Evolutionary conservation across 169 alveolate species (phyloP).

Genomic region (Cryptosporidium ryanae): DNA sequence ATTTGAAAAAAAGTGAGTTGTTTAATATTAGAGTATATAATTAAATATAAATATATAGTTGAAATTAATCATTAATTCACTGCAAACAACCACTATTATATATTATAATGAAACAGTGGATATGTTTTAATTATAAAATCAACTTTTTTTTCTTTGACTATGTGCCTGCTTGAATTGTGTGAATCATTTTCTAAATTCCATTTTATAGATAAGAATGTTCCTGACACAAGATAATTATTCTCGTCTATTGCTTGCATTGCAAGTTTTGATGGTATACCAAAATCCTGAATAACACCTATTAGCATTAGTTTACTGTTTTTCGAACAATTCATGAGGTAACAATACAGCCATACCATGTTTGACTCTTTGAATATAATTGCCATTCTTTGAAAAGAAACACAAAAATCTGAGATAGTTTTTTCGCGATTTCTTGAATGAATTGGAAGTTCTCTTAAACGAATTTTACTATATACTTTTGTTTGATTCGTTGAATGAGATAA

Average conservation of each 20-base stretch:
- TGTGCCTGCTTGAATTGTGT: not conserved
- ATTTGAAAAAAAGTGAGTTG: too few species aligned
- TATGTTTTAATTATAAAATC: slow-evolving; percentile 29
- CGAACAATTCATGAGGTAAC: slow-evolving; percentile 22
- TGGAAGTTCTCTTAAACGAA: slow-evolving; percentile 49
- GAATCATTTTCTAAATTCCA: slow-evolving; percentile 5
- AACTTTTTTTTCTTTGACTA: not conserved
- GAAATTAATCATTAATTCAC: too few species aligned
- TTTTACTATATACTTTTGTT: not conserved
- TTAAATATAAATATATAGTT: too few species aligned
- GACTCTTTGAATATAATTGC: slow-evolving; percentile 48
- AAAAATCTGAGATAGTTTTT: slow-evolving; percentile 48
- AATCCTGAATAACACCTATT: slow-evolving; percentile 63
- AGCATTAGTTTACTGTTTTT: slow-evolving; percentile 41
- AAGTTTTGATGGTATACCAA: slow-evolving; percentile 54
- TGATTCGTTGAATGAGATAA: not conserved
- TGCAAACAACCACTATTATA: not conserved
- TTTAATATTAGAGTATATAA: too few species aligned
- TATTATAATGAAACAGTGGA: slow-evolving; percentile 49
- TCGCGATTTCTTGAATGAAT: slow-evolving; percentile 69
- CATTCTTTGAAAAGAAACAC: slow-evolving; percentile 48
- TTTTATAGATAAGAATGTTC: slow-evolving; percentile 46
- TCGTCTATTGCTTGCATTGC: slow-evolving; percentile 51
- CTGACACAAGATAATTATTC: slow-evolving; percentile 23
- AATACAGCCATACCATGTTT: slow-evolving; percentile 58